phyloP scores from a whole-genome alignment of 352 stramenopile species.

The Phytophthora macrochlamydospora region DNA sequence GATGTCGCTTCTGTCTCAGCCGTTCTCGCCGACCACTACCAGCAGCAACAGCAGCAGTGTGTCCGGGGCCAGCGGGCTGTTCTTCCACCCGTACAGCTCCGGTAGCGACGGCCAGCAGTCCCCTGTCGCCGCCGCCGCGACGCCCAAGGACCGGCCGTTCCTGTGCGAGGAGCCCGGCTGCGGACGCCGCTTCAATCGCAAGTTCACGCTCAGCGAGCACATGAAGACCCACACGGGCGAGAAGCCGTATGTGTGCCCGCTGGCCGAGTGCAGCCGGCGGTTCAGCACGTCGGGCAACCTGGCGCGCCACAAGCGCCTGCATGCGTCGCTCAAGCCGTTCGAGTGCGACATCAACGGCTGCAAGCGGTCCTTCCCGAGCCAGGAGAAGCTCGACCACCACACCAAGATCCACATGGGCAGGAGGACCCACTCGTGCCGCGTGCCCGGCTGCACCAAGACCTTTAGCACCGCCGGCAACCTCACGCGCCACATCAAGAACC shows the following conservation, averaged over 20 bases:
- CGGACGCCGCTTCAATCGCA: slow-evolving; percentile 52
- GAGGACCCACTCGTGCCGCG: slow-evolving; percentile 47
- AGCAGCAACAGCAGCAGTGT: neutral
- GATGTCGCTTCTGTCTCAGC: slow-evolving; percentile 41
- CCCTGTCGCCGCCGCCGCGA: slow-evolving; percentile 1
- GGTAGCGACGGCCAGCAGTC: slow-evolving; percentile 2
- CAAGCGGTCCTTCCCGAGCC: slow-evolving; percentile 45
- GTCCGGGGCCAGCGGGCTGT: slow-evolving; percentile 1
- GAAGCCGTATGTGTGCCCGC: slow-evolving; percentile 56
- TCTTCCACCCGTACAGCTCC: slow-evolving; percentile 22
- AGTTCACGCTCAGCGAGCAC: slow-evolving; percentile 66
- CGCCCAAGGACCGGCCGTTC: slow-evolving; percentile 42
- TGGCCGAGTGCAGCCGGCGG: slow-evolving; percentile 48
- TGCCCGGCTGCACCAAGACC: slow-evolving; percentile 50
- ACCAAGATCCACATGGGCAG: slow-evolving; percentile 59
- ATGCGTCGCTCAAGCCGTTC: slow-evolving; percentile 54
- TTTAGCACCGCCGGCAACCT: slow-evolving; percentile 67
- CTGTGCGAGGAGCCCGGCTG: slow-evolving; percentile 45
- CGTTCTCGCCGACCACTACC: slow-evolving; percentile 21
- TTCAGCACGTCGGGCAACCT: slow-evolving; percentile 67
- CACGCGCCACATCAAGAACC: slow-evolving; percentile 58
- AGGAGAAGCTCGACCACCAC: slow-evolving; percentile 53
- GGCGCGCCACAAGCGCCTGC: slow-evolving; percentile 56
- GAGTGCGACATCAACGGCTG: slow-evolving; percentile 50
- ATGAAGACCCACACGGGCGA: slow-evolving; percentile 64